phyloP scores from a whole-genome alignment of 345 rosid genomes.

The Linum tenue region DNA sequence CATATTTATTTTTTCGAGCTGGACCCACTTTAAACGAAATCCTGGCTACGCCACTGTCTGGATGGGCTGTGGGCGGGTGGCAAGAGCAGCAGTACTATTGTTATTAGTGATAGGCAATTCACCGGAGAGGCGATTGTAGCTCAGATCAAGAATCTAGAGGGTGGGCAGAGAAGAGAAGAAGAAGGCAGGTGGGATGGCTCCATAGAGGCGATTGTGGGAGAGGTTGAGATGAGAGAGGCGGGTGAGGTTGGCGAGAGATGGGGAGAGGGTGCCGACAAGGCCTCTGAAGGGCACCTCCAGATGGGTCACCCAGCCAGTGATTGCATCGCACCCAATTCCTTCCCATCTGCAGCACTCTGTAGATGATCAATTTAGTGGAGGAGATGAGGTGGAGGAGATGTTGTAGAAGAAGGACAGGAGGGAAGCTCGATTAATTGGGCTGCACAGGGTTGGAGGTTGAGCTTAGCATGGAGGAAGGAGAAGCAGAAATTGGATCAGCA shows the following conservation, averaged over 20 bases:
- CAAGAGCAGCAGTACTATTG: conserved; percentile 2
- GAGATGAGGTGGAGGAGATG: conserved; percentile 21
- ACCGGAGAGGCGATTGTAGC: conserved; percentile 58
- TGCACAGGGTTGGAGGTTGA: conserved; percentile 28
- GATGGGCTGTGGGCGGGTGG: conserved; percentile 13
- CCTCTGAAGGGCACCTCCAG: conserved; percentile 47
- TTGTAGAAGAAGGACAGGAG: conserved; percentile 38
- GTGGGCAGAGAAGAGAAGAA: conserved; percentile 30
- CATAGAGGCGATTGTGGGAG: conserved; percentile 56
- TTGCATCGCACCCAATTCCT: conserved; percentile 45
- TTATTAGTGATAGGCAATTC: conserved; percentile 27
- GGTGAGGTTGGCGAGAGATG: conserved; percentile 36
- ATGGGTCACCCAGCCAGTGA: conserved; percentile 34
- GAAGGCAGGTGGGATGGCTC: conserved; percentile 42
- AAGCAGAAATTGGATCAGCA: conserved; percentile 3
- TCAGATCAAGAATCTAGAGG: conserved; percentile 59
- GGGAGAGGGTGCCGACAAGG: conserved; percentile 41
- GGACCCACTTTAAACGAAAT: no score
- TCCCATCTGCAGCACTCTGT: conserved; percentile 66
- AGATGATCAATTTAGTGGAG: conserved; percentile 42
- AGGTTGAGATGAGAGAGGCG: conserved; percentile 50
- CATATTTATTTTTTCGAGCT: no score
- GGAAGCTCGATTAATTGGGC: conserved; percentile 35
- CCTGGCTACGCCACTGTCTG: no score
- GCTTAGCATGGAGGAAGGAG: conserved; percentile 16